A percentile compares a stretch with the other conserved stretches of the same genome.
Conservation (phyloP, 345 rosid genomes). For the Sapria himalayana region DNA sequence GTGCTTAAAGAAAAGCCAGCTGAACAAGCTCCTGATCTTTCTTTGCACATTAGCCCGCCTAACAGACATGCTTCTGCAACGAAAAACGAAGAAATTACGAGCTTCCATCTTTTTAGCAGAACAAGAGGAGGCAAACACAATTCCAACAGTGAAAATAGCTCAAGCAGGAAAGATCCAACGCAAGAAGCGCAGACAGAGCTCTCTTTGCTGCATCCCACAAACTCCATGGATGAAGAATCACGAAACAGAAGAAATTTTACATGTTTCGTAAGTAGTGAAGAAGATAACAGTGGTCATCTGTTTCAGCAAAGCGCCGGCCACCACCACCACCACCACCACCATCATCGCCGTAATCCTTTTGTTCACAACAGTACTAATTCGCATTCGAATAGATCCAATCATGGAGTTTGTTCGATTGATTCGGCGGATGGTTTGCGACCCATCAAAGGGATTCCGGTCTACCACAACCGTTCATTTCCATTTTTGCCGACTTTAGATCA, state of each 20-base stretch:
- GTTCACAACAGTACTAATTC: not conserved
- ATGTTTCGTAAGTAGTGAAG: not conserved
- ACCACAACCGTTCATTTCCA: conserved; percentile 54
- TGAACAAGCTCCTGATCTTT: conserved; percentile 43
- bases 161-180: conserved; percentile 5
- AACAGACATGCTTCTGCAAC: conserved; percentile 11
- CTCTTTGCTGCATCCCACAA: conserved; percentile 20
- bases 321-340: conserved; percentile 10
- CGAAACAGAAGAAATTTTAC: conserved; percentile 3
- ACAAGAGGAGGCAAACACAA: conserved; percentile 6
- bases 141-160: conserved; percentile 7
- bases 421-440: conserved; percentile 33
- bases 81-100: not conserved
- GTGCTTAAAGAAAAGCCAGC: conserved; percentile 29
- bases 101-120: conserved; percentile 9
- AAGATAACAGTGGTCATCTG: too few relatives aligned
- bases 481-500: conserved; percentile 12
- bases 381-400: conserved; percentile 10
- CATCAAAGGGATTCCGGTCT: conserved; percentile 63
- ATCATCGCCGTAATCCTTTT: too few relatives aligned
- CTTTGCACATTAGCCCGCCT: conserved; percentile 54
- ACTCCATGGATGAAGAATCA: not conserved
- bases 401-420: conserved; percentile 16
- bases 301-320: conserved; percentile 10
- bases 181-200: conserved; percentile 19